A percentile compares a stretch with the other conserved stretches of the same genome.
Conservation (phyloP, 345 rosid species). For the Linum usitatissimum region DNA sequence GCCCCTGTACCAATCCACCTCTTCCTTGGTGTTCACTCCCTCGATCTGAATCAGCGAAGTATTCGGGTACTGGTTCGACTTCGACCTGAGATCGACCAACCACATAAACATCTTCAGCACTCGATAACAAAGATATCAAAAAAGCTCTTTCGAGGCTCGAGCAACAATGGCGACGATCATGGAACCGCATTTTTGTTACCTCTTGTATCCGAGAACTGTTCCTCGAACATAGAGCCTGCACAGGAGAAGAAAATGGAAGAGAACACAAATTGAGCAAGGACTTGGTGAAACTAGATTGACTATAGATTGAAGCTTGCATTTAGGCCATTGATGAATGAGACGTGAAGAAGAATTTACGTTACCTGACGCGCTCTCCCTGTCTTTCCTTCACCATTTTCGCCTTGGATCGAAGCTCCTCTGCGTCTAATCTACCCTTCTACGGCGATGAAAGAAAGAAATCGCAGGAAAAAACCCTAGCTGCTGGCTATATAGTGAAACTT, state of each 20-base stretch:
- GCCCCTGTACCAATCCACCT: conserved; percentile 19
- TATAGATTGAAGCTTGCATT: neutral
- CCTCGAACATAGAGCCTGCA: conserved; percentile 20
- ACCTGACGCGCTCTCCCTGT: conserved; percentile 1
- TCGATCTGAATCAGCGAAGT: conserved; percentile 22
- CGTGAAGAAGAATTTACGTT: neutral
- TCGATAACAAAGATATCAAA: no score
- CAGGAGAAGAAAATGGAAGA: neutral
- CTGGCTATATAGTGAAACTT: neutral
- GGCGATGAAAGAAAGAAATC: no score
- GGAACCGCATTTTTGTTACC: neutral
- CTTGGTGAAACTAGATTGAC: neutral
- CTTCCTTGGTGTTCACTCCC: conserved; percentile 24
- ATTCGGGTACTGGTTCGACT: conserved; percentile 23
- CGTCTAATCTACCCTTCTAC: neutral
- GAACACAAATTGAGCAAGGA: neutral
- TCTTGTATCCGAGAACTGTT: conserved; percentile 21
- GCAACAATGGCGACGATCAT: neutral
- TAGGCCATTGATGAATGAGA: neutral
- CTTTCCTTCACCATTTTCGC: neutral
- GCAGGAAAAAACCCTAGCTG: neutral
- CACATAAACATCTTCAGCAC: neutral
- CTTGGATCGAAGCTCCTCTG: neutral
- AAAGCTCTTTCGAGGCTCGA: no score
- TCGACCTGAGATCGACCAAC: conserved; percentile 11